Conservation (phyloP, 768 basidiomycete genomes). For the Hemileccinum rubropunctum region DNA sequence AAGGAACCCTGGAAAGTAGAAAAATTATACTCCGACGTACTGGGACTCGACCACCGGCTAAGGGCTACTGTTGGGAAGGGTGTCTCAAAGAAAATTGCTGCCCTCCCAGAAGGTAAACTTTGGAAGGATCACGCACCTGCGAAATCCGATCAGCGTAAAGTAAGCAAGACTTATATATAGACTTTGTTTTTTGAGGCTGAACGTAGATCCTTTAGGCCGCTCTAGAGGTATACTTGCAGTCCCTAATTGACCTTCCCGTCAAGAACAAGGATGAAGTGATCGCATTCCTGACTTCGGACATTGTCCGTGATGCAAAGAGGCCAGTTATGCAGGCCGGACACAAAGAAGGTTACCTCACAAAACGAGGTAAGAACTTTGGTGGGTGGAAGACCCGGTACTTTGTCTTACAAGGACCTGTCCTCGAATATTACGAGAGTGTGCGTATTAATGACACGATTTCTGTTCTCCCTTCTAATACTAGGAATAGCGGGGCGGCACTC, state of each 20-base stretch:
- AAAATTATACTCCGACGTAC: slow-evolving; percentile 91
- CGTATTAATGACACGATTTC: slow-evolving; percentile 35
- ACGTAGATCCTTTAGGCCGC: slow-evolving; percentile 45
- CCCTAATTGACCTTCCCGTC: slow-evolving; percentile 74
- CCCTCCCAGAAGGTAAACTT: slow-evolving; percentile 85
- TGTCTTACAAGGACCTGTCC: slow-evolving; percentile 82
- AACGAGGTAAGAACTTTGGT: slow-evolving; percentile 96
- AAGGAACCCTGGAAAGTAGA: slow-evolving; percentile 83
- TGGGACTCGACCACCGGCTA: slow-evolving; percentile 81
- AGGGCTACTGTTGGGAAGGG: slow-evolving; percentile 55
- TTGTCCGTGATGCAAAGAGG: slow-evolving; percentile 71
- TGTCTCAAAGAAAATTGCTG: slow-evolving; percentile 73
- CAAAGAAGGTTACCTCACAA: slow-evolving; percentile 95
- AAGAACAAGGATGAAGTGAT: slow-evolving; percentile 89
- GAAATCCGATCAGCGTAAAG: slow-evolving; percentile 95
- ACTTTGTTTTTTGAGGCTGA: slow-evolving; percentile 6
- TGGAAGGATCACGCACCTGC: slow-evolving; percentile 98
- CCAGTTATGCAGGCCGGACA: slow-evolving; percentile 79
- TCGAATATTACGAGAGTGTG: slow-evolving; percentile 96
- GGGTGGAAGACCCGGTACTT: slow-evolving; percentile 98
- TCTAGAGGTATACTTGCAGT: slow-evolving; percentile 84
- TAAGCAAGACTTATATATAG: slow-evolving; percentile 32
- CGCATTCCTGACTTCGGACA: slow-evolving; percentile 88
- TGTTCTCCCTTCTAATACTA: slow-evolving; percentile 11
- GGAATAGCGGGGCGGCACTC: slow-evolving; percentile 79